A percentile compares a stretch with the other conserved stretches of the same genome.
Evolutionary conservation across 108 stramenopile genomes (phyloP).

Genomic region (Skeletonema costatum): DNA sequence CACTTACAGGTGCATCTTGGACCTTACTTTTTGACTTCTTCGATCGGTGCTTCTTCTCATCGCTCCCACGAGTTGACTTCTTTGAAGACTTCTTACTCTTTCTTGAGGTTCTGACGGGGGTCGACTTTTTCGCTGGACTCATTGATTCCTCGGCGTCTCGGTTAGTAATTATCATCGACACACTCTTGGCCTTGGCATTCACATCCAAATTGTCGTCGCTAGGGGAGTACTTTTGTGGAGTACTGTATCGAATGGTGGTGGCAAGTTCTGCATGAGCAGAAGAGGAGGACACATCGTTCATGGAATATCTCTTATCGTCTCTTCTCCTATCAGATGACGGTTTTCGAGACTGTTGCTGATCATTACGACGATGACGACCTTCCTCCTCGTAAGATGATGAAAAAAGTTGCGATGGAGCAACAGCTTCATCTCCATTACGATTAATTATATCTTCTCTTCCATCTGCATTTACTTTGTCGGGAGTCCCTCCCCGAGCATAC

Average conservation of each 20-base stretch:
- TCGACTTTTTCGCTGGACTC: not conserved
- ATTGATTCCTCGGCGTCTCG: not conserved
- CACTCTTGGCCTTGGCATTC: not conserved
- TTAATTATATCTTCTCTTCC: not conserved
- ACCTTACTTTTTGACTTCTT: not conserved
- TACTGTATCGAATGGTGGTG: not conserved
- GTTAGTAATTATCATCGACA: not conserved
- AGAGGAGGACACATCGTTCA: not conserved
- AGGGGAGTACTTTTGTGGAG: not conserved
- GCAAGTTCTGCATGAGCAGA: not conserved
- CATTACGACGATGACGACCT: not conserved
- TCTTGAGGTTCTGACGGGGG: not conserved
- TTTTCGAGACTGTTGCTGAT: not conserved
- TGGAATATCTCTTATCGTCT: not conserved
- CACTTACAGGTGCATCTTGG: not conserved
- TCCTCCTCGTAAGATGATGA: not conserved
- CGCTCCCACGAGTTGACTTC: not conserved
- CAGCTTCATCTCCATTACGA: not conserved
- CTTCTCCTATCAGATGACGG: not conserved
- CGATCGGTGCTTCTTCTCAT: not conserved
- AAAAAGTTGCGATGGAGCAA: not conserved
- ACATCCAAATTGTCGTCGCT: not conserved
- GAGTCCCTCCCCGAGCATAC: not conserved
- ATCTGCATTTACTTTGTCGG: not conserved
- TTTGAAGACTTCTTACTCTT: conserved; percentile 2